Evolutionary conservation across 176 grass and related monocot genomes (phyloP), one percentile per base, ranked within the genome.

Genomic region (Dendrocalamus sinicus): DNA sequence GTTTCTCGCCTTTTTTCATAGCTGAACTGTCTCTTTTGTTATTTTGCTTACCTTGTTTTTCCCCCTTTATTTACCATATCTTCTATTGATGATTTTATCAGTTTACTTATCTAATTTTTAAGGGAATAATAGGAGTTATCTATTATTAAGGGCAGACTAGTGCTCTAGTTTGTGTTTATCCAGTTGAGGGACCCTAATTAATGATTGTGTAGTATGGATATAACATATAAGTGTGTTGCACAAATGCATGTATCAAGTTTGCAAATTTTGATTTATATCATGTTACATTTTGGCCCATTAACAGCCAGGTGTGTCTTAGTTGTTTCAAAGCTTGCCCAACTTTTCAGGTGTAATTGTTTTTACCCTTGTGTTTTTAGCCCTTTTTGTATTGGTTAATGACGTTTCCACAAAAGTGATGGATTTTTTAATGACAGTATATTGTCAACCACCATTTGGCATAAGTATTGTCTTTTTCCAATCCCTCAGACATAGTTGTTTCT

Each of bases 241-340:
- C 15, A 75, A 67, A 8, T 22, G 24, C 19, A 62, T 26, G 14
- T 17, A 22, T 81, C 14, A 17, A 55, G 12, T 52, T 76, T 37
- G 75, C 48, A 75, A 65, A 52, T 75, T 84, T 19, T 67, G 47
- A 32, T 28, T 35, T 66, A 30, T 75, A 75, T 51, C 59, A 75
- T 30, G 70, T 55, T 22, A 41, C 58, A 48, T 84, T 16, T 74
- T 44, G 58, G 39, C 46, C 15, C 46, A 73, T 65, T 13, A 12
- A 30, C 46, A 74, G 37, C 4, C 19, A 37, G 24, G 24, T 0
- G n/a, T 63, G 55, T 55, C 35, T 9, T 1, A 82, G 30, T 22
- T 79, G 10, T 80, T 30, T 45, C 46, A 67, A 55, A 76, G 12
- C 28, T 37, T 77, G 7, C 22, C 51, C 37, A 30, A 3, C 22